Conservation (phyloP, 179 eudicot genomes). For the Actinidia polygama region DNA sequence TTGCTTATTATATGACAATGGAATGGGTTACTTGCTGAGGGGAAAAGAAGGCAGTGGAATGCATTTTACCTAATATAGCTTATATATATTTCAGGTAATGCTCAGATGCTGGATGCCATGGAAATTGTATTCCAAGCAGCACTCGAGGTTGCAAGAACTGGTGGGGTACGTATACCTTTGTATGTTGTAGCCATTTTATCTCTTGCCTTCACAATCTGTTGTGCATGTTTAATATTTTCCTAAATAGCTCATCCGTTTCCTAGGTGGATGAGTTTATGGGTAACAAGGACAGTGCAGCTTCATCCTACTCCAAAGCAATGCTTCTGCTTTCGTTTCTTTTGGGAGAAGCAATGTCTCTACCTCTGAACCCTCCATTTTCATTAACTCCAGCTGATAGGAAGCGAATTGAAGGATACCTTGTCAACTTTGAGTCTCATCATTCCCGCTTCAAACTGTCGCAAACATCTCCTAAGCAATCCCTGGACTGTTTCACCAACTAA, state of each 20-base stretch:
- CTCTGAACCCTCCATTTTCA: slow-evolving; percentile 46
- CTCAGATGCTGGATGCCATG: slow-evolving; percentile 57
- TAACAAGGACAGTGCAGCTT: slow-evolving; percentile 38
- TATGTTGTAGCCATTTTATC: too few species aligned
- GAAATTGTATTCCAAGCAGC: slow-evolving; percentile 53
- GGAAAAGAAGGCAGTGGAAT: too few species aligned
- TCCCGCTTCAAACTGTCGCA: not conserved
- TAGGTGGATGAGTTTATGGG: slow-evolving; percentile 55
- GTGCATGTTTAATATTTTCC: not conserved
- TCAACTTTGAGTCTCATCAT: slow-evolving; percentile 39
- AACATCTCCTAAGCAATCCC: slow-evolving; percentile 26
- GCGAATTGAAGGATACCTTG: slow-evolving; percentile 41
- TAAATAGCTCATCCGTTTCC: too few species aligned
- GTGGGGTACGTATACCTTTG: slow-evolving; percentile 42
- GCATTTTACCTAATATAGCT: not conserved
- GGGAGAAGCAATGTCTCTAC: slow-evolving; percentile 46
- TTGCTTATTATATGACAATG: too few species aligned
- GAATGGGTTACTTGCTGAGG: too few species aligned
- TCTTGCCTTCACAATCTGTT: not conserved
- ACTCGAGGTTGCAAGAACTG: slow-evolving; percentile 44
- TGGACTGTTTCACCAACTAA: slow-evolving; percentile 29
- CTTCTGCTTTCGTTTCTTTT: slow-evolving; percentile 43
- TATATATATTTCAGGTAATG: slow-evolving; percentile 32
- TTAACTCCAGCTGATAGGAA: slow-evolving; percentile 30
- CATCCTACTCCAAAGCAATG: slow-evolving; percentile 47